Conservation (phyloP, 2,329 filamentous ascomycete genomes). For the Aspergillus sp. region DNA sequence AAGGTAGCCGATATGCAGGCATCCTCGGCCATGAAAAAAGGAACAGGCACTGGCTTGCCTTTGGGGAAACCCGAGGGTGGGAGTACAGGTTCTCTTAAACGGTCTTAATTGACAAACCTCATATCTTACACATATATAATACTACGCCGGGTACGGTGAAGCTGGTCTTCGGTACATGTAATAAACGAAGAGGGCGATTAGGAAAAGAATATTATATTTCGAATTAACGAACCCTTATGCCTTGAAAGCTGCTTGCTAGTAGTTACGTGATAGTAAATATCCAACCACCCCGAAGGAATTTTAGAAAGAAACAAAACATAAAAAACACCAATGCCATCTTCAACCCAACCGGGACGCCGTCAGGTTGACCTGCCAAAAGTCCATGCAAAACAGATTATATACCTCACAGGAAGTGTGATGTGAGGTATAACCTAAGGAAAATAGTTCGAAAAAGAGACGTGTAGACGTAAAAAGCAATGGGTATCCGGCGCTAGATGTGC, state of each 20-base stretch:
- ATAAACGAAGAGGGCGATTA: not conserved
- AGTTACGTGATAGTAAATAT: constrained; percentile 9
- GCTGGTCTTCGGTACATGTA: not conserved
- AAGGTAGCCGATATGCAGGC: constrained; percentile 76
- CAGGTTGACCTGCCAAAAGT: constrained; percentile 5
- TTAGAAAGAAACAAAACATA: not conserved
- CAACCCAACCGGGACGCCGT: constrained; percentile 14
- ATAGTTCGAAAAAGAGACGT: not conserved
- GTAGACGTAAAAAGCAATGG: constrained; percentile 6
- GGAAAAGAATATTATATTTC: not conserved
- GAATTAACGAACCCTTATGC: not conserved
- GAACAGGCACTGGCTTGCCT: constrained; percentile 18
- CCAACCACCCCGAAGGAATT: constrained; percentile 2
- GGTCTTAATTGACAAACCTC: not conserved
- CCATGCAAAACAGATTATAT: constrained; percentile 2
- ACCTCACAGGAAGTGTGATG: not conserved
- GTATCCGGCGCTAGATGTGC: constrained; percentile 21
- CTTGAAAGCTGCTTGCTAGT: not conserved
- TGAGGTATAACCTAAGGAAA: not conserved
- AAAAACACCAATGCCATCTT: constrained; percentile 14
- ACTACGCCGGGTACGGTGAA: not conserved
- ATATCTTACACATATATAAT: not conserved
- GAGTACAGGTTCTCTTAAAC: constrained; percentile 5
- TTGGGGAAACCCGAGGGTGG: not conserved
- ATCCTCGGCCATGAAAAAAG: constrained; percentile 41